These are phyloP conservation scores for Quercus wislizeni DNA, from an alignment of 306 rosid species.

Conservation along the genomic window DNA sequence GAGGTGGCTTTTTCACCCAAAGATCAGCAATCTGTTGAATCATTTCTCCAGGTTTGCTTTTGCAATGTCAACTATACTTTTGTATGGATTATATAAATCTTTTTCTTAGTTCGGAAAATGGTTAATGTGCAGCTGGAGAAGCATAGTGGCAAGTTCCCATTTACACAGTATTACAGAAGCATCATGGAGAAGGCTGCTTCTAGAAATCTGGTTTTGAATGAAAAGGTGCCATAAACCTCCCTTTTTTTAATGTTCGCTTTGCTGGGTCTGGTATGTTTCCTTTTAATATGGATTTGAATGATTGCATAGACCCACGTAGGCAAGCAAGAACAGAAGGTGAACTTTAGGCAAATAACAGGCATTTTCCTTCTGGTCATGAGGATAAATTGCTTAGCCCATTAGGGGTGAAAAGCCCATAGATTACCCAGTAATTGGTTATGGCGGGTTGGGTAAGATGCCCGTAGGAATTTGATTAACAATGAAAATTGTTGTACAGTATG, in stretches of 20 bases:
- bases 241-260: not conserved
- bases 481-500: too few relatives aligned
- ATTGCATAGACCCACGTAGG: not conserved
- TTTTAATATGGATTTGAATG: not conserved
- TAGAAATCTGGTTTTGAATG: slow-evolving; percentile 43
- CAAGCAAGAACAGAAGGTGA: not conserved
- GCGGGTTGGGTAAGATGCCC: too few relatives aligned
- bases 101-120: not conserved
- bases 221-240: slow-evolving; percentile 51
- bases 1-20: slow-evolving; percentile 80
- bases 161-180: slow-evolving; percentile 78
- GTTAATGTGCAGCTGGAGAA: slow-evolving; percentile 61
- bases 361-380: not conserved
- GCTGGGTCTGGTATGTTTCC: not conserved
- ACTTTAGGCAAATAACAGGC: not conserved
- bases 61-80: not conserved
- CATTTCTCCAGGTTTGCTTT: slow-evolving; percentile 76
- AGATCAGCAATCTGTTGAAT: slow-evolving; percentile 68
- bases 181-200: slow-evolving; percentile 68
- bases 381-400: too few relatives aligned
- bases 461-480: too few relatives aligned
- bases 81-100: not conserved
- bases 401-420: too few relatives aligned
- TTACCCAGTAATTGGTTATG: too few relatives aligned
- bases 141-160: slow-evolving; percentile 47